A percentile compares a stretch with the other conserved stretches of the same genome.
Evolutionary conservation across 2,329 filamentous ascomycete genomes (phyloP).

Genomic region (Phialocephala subalpina): DNA sequence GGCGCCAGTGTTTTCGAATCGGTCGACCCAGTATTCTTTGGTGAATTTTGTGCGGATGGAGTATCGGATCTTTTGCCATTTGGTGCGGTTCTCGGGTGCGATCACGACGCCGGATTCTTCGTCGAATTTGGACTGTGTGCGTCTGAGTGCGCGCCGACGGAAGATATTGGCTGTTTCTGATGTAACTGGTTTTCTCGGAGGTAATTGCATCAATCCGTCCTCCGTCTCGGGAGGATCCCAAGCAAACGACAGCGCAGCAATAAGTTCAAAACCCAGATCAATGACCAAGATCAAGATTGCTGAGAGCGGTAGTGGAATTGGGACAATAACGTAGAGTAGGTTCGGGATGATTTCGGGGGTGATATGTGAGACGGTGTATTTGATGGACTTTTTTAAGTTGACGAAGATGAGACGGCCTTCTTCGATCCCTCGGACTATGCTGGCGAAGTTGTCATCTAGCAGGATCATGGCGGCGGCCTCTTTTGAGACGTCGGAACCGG

Average conservation of each 20-base stretch:
- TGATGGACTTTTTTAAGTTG: constrained; percentile 75
- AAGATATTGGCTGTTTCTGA: constrained; percentile 28
- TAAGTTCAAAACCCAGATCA: constrained; percentile 31
- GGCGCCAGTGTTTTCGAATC: constrained; percentile 30
- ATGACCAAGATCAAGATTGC: constrained; percentile 57
- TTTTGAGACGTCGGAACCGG: constrained; percentile 77
- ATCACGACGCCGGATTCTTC: constrained; percentile 29
- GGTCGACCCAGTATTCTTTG: constrained; percentile 27
- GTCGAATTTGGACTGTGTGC: constrained; percentile 26
- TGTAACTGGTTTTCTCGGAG: constrained; percentile 30
- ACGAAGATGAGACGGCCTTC: constrained; percentile 75
- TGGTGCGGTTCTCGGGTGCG: constrained; percentile 26
- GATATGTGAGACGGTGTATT: constrained; percentile 50
- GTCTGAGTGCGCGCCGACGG: constrained; percentile 26
- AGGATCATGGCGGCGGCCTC: constrained; percentile 89
- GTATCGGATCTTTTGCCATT: constrained; percentile 19
- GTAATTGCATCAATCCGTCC: constrained; percentile 28
- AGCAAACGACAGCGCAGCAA: constrained; percentile 31
- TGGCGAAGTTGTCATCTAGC: constrained; percentile 82
- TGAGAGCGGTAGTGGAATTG: constrained; percentile 58
- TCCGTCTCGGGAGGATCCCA: constrained; percentile 30
- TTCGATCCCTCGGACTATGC: constrained; percentile 76
- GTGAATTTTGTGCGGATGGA: constrained; percentile 19
- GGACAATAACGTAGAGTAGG: constrained; percentile 62
- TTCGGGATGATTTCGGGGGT: constrained; percentile 67